phyloP scores from a whole-genome alignment of 768 basidiomycete genomes.

The Crucibulum laeve region DNA sequence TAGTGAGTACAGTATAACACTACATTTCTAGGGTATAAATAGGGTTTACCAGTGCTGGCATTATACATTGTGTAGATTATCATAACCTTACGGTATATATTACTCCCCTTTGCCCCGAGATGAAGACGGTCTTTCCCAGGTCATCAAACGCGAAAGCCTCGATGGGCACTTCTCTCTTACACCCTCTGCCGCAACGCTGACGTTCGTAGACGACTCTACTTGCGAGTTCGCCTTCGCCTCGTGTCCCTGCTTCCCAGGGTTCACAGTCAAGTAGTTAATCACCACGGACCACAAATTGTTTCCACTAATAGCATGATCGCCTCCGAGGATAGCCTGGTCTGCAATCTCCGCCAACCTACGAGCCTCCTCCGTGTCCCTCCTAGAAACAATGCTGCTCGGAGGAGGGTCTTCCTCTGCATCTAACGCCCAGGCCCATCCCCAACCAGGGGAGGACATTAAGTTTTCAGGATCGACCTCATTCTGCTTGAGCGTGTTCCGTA shows the following conservation, averaged over 20 bases:
- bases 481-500: conserved; percentile 36
- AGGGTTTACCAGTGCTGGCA: too few relatives aligned
- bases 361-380: conserved; percentile 83
- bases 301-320: conserved; percentile 52
- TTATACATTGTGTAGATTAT: too few relatives aligned
- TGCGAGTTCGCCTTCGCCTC: conserved; percentile 4
- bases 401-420: conserved; percentile 81
- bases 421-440: conserved; percentile 85
- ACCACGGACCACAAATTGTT: conserved; percentile 73
- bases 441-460: conserved; percentile 43
- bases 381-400: conserved; percentile 86
- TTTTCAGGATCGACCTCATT: conserved; percentile 20
- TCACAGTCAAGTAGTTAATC: conserved; percentile 56
- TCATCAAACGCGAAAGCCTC: too few relatives aligned
- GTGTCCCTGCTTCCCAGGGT: conserved; percentile 39
- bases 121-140: too few relatives aligned
- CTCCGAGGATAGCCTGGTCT: conserved; percentile 58
- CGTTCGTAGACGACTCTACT: too few relatives aligned
- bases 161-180: too few relatives aligned
- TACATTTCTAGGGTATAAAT: too few relatives aligned
- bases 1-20: too few relatives aligned
- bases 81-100: too few relatives aligned
- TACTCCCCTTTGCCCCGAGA: too few relatives aligned
- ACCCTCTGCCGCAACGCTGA: too few relatives aligned
- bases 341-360: conserved; percentile 68